Conservation (phyloP, 1,284 basidiomycete genomes). For the Cryptococcus hybrid region DNA sequence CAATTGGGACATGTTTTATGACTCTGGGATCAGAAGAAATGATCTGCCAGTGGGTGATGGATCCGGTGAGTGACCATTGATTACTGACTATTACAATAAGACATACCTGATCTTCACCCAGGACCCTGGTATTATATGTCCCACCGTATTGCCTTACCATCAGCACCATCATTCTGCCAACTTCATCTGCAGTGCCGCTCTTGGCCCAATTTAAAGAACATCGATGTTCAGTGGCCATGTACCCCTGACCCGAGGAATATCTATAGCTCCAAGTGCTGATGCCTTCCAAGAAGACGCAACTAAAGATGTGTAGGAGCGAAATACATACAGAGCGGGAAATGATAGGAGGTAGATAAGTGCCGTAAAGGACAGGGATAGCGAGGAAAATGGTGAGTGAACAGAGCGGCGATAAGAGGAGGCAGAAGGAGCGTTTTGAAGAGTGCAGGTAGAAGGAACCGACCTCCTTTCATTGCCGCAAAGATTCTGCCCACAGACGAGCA, state of each 20-base stretch:
- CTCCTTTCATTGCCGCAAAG: slow-evolving; percentile 16
- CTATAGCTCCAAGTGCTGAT: slow-evolving; percentile 10
- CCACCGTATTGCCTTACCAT: slow-evolving; percentile 25
- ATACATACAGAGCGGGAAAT: slow-evolving; percentile 6
- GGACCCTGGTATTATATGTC: slow-evolving; percentile 39
- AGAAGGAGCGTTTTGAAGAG: not conserved
- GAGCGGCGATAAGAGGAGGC: not conserved
- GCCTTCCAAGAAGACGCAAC: slow-evolving; percentile 7
- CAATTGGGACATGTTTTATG: slow-evolving; percentile 27
- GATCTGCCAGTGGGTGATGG: slow-evolving; percentile 14
- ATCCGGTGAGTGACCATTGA: not conserved
- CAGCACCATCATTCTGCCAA: slow-evolving; percentile 35
- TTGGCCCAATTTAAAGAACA: slow-evolving; percentile 35
- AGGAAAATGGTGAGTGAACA: no score
- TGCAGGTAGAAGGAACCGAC: slow-evolving; percentile 12
- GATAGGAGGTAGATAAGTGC: not conserved
- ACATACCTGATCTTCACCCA: slow-evolving; percentile 41
- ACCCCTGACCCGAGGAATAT: slow-evolving; percentile 29
- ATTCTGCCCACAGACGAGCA: no score
- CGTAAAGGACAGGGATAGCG: not conserved
- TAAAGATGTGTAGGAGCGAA: slow-evolving; percentile 2
- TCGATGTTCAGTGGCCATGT: slow-evolving; percentile 36
- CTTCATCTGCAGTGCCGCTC: slow-evolving; percentile 34
- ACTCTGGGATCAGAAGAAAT: slow-evolving; percentile 31
- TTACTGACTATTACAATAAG: not conserved